Evolutionary conservation across 805 yeast species (phyloP), one percentile per base, ranked within the genome.

Genomic region (Candida easanensis): DNA sequence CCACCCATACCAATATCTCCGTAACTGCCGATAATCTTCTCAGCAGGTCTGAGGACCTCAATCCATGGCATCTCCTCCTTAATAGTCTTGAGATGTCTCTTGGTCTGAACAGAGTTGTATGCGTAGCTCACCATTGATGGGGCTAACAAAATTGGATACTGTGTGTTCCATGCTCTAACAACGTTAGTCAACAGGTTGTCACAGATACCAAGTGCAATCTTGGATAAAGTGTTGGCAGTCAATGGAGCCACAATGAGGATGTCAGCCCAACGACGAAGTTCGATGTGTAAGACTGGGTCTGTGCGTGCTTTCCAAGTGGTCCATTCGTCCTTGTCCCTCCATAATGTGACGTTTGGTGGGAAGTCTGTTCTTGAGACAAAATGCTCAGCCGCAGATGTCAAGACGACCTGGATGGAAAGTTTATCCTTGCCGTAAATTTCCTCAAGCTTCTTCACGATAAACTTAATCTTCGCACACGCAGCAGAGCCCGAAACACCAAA

Each of bases 1-100:
- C 99, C 98, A 38, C 99, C 98, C 88, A 93, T 85, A n/a, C 98
- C 98, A 44, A 93, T 89, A 56, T 91, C 98, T 48, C 99, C 98
- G 68, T 90, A 88, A 33, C 88, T 77, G 44, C 95, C 88, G 58
- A 85, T 80, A 5, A 91, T 96, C 64, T 91, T 91, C 63, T 91
- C 99, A 19, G 89, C 88, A 0, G 99, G 99, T 61, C 83, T 84
- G 59, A 93, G 73, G n/a, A 91, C 80, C 52, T 88, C 95, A 49
- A 91, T 83, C 91, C 95, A 91, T 27, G 91, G 88, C 93, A 93
- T 90, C 51, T 89, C 96, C 50, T 88, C 96, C 36, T 78, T 76
- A 43, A 91, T 78, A 27, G 84, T 69, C 46, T 79, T 73, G 48
- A 91, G 69, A 51, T 91, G 97, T 51, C 86, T 79, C 61, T 84